Conservation (phyloP, 495 filamentous ascomycete genomes). For the Hypoxylon cercidicola region DNA sequence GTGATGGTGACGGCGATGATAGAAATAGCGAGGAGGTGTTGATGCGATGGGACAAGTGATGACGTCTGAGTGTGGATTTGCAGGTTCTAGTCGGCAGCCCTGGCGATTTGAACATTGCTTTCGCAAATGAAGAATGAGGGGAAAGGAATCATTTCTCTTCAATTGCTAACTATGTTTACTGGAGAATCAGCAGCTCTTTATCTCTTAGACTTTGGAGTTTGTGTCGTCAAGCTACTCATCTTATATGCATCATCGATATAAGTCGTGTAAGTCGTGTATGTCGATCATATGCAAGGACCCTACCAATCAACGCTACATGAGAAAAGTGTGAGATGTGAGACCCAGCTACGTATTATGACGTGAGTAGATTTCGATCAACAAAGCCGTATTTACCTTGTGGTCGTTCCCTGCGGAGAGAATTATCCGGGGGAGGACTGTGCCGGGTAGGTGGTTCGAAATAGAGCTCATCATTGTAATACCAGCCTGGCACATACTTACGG, state of each 20-base stretch:
- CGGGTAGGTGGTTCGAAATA: too few relatives aligned
- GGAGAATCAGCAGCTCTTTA: not conserved
- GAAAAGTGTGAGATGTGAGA: not conserved
- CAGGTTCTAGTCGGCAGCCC: conserved; percentile 14
- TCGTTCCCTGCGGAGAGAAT: conserved; percentile 6
- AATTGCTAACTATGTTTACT: too few relatives aligned
- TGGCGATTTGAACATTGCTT: conserved; percentile 33
- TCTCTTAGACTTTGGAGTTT: not conserved
- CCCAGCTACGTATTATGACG: conserved; percentile 23
- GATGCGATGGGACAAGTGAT: conserved; percentile 16
- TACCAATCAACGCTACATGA: not conserved
- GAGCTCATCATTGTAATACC: not conserved
- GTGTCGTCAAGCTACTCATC: not conserved
- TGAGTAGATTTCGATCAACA: not conserved
- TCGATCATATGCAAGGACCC: conserved; percentile 11
- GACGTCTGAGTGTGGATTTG: conserved; percentile 39
- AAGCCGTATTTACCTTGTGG: not conserved
- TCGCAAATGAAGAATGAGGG: not conserved
- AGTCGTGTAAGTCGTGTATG: conserved; percentile 2
- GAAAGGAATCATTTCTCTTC: not conserved
- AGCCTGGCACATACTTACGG: too few relatives aligned
- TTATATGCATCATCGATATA: conserved; percentile 22
- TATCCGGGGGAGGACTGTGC: conserved; percentile 1
- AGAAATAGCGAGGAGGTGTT: not conserved
- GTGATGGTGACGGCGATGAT: conserved; percentile 6